These are phyloP conservation scores for Blastomyces emzantsi DNA, from an alignment of 2,329 filamentous ascomycete genomes.

Conservation along the genomic window DNA sequence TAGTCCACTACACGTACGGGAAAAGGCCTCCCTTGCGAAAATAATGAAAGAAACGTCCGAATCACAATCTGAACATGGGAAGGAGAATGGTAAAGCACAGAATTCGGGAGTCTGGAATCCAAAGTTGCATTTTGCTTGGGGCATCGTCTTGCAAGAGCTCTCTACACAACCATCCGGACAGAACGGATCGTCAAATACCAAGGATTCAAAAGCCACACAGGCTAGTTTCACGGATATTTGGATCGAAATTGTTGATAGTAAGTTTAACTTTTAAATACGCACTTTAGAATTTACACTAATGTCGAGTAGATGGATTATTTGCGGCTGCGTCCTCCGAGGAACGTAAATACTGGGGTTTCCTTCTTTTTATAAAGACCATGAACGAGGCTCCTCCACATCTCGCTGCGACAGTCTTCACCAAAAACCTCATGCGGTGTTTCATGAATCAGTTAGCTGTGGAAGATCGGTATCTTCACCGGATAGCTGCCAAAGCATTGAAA, in stretches of 20 bases:
- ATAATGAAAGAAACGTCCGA: constrained; percentile 61
- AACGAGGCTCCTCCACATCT: constrained; percentile 41
- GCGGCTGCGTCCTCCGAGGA: constrained; percentile 71
- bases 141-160: constrained; percentile 55
- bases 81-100: constrained; percentile 24
- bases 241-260: constrained; percentile 77
- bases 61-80: constrained; percentile 24
- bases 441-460: constrained; percentile 73
- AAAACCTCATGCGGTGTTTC: constrained; percentile 71
- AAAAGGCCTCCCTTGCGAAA: constrained; percentile 59
- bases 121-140: constrained; percentile 82
- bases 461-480: constrained; percentile 69
- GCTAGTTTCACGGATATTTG: constrained; percentile 65
- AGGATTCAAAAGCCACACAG: constrained; percentile 30
- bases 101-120: constrained; percentile 65
- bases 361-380: constrained; percentile 72
- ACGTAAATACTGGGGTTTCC: constrained; percentile 86
- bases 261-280: constrained; percentile 33
- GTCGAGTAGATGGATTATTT: constrained; percentile 63
- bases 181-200: constrained; percentile 25
- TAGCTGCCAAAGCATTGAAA: constrained; percentile 67
- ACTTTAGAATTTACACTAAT: constrained; percentile 16
- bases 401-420: constrained; percentile 61
- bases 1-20: constrained; percentile 62
- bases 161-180: constrained; percentile 20